phyloP scores from a whole-genome alignment of 2,329 filamentous ascomycete genomes.

The Phialophora macrospora region DNA sequence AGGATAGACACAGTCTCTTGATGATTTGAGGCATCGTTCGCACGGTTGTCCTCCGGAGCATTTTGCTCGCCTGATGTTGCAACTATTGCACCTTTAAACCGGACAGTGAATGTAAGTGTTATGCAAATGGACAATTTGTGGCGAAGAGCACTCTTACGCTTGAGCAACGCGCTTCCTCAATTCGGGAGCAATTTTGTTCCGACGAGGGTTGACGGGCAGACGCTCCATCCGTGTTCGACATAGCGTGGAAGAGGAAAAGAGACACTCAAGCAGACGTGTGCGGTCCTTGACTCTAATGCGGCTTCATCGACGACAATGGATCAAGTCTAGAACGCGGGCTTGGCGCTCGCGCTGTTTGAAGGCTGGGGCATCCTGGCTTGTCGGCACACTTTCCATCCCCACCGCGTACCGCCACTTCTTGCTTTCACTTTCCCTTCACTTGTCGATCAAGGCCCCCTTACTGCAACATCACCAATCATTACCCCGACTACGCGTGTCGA shows the following conservation, averaged over 20 bases:
- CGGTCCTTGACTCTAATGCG: not conserved
- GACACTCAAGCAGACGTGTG: not conserved
- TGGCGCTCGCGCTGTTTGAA: not conserved
- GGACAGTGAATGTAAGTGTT: slow-evolving; percentile 4
- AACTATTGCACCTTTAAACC: slow-evolving; percentile 56
- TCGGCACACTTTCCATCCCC: not conserved
- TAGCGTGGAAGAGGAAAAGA: not conserved
- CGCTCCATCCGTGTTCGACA: slow-evolving; percentile 21
- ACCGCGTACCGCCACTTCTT: not conserved
- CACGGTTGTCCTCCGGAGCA: slow-evolving; percentile 59
- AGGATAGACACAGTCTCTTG: slow-evolving; percentile 57
- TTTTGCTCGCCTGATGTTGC: slow-evolving; percentile 59
- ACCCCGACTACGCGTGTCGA: not conserved
- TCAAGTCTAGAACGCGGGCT: not conserved
- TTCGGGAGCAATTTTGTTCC: slow-evolving; percentile 25
- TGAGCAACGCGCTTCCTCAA: slow-evolving; percentile 24
- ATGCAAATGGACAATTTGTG: not conserved
- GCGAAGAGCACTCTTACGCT: slow-evolving; percentile 17
- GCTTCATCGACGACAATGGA: not conserved
- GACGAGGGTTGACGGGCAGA: slow-evolving; percentile 27
- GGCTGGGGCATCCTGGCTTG: not conserved
- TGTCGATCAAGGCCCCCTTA: not conserved
- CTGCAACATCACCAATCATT: not conserved
- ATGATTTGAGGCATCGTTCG: slow-evolving; percentile 51
- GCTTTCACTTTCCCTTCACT: not conserved